Conservation (phyloP, 306 rosid species). For the Trifolium fragiferum region DNA sequence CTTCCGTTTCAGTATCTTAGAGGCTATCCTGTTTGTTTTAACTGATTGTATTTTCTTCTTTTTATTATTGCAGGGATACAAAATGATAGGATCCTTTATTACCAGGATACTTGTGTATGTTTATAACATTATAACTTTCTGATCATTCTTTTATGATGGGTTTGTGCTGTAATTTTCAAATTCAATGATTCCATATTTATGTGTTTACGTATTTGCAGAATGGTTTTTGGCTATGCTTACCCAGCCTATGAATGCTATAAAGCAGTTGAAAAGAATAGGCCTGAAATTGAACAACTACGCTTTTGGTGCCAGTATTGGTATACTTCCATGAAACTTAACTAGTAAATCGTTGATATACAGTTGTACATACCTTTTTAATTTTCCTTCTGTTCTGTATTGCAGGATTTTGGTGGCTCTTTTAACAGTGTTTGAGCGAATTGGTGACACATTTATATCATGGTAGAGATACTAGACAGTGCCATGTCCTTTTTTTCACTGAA, state of each 20-base stretch:
- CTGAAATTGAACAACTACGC: conserved; percentile 84
- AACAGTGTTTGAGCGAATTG: conserved; percentile 80
- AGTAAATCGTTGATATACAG: conserved; percentile 1
- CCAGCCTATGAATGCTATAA: conserved; percentile 97
- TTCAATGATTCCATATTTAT: neutral
- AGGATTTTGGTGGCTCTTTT: conserved; percentile 95
- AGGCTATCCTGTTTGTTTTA: conserved; percentile 34
- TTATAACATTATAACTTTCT: neutral
- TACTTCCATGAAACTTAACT: conserved; percentile 19
- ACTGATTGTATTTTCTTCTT: conserved; percentile 34
- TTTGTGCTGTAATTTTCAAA: conserved; percentile 5
- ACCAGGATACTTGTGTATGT: conserved; percentile 90
- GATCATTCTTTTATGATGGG: conserved; percentile 24
- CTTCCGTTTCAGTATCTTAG: conserved; percentile 25
- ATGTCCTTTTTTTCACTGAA: conserved; percentile 10
- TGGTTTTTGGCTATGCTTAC: conserved; percentile 90
- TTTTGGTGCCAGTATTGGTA: conserved; percentile 99
- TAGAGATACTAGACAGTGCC: conserved; percentile 37
- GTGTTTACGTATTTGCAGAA: conserved; percentile 54
- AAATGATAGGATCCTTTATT: conserved; percentile 86
- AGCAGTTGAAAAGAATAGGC: conserved; percentile 76
- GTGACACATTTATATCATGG: conserved; percentile 91
- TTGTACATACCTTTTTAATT: neutral
- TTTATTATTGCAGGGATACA: conserved; percentile 51
- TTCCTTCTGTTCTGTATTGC: conserved; percentile 37